A percentile compares a stretch with the other conserved stretches of the same genome.
Evolutionary conservation across 2,329 filamentous ascomycete genomes (phyloP).

Genomic region (Ophiostoma sp.): DNA sequence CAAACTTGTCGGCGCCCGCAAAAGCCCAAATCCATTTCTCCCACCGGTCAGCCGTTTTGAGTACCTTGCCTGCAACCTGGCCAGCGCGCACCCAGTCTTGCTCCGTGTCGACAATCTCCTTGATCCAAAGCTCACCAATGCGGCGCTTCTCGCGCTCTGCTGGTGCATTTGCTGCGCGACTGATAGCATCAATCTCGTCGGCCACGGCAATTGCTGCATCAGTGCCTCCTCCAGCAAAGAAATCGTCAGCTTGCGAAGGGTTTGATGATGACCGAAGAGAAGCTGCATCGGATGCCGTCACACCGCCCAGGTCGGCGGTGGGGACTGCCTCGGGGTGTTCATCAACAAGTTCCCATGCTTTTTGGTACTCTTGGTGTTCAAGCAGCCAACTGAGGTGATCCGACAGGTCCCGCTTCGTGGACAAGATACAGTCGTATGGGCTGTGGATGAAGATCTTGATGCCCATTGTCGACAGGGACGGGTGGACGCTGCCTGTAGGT

Average conservation of each 20-base stretch:
- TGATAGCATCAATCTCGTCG: slow-evolving; percentile 48
- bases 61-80: slow-evolving; percentile 72
- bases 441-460: slow-evolving; percentile 87
- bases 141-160: slow-evolving; percentile 82
- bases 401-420: slow-evolving; percentile 75
- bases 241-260: slow-evolving; percentile 43
- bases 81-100: slow-evolving; percentile 75
- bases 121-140: slow-evolving; percentile 89
- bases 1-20: slow-evolving; percentile 75
- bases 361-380: slow-evolving; percentile 71
- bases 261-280: slow-evolving; percentile 15
- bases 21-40: slow-evolving; percentile 96
- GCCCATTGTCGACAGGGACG: slow-evolving; percentile 51
- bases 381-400: slow-evolving; percentile 86
- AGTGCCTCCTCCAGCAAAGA: slow-evolving; percentile 34
- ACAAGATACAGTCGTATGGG: slow-evolving; percentile 92
- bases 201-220: background rate
- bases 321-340: slow-evolving; percentile 71
- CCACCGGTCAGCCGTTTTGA: slow-evolving; percentile 76
- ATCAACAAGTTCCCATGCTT: slow-evolving; percentile 85
- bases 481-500: slow-evolving; percentile 40
- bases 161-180: slow-evolving; percentile 54
- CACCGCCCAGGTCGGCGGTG: slow-evolving; percentile 37
- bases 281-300: slow-evolving; percentile 34
- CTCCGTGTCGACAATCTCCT: slow-evolving; percentile 65